A percentile compares a stretch with the other conserved stretches of the same genome.
Evolutionary conservation across 2,329 filamentous ascomycete species (phyloP).

Genomic region (Pseudocercospora crystallina): DNA sequence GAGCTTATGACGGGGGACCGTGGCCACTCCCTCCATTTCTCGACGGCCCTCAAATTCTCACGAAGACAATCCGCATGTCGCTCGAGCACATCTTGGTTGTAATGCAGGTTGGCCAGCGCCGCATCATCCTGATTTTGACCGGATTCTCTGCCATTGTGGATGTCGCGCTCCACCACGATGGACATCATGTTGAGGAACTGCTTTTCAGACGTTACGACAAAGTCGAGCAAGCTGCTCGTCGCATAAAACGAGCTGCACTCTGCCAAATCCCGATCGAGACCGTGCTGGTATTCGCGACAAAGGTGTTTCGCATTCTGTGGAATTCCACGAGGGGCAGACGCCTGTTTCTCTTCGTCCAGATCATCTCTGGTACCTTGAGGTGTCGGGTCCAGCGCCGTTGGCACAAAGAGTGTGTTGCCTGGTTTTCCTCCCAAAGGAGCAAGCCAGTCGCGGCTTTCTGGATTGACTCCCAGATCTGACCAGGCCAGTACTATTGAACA

Average conservation of each 20-base stretch:
- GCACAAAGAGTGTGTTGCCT: neutral
- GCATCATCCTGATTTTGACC: neutral
- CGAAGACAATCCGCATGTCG: neutral
- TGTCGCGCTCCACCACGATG: neutral
- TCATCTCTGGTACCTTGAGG: neutral
- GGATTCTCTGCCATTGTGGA: neutral
- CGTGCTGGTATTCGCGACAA: neutral
- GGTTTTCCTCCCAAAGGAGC: neutral
- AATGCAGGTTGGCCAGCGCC: neutral
- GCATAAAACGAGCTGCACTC: conserved; percentile 1
- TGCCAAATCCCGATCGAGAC: neutral
- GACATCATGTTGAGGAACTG: conserved; percentile 5
- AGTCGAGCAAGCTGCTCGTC: neutral
- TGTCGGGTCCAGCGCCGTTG: neutral
- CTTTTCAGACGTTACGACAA: neutral
- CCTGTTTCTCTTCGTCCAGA: neutral
- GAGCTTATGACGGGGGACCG: neutral
- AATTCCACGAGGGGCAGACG: neutral
- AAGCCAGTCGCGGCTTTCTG: neutral
- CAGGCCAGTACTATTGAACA: neutral
- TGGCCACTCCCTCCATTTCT: neutral
- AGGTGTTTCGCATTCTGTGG: conserved; percentile 3
- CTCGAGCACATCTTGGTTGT: conserved; percentile 1
- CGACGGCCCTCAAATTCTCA: neutral
- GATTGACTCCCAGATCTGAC: neutral